phyloP scores from a whole-genome alignment of 2,329 filamentous ascomycete genomes.

The Aspergillus aculeatus region DNA sequence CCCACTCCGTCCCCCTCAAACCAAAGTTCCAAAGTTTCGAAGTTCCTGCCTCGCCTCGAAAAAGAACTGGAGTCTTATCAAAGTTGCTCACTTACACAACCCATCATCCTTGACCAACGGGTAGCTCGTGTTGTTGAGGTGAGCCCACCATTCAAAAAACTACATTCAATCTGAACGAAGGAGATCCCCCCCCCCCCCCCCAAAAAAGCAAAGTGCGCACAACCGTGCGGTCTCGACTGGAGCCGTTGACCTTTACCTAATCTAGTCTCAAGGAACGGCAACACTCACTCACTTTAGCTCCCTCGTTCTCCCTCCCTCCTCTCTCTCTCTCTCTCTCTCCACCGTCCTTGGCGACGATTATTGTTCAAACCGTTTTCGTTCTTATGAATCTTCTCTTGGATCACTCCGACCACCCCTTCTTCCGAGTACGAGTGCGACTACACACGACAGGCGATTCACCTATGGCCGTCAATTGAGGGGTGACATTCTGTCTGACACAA shows the following conservation, averaged over 20 bases:
- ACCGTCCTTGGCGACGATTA: slow-evolving; percentile 21
- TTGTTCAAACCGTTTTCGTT: slow-evolving; percentile 21
- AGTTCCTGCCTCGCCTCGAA: background rate
- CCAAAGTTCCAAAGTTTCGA: background rate
- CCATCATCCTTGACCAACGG: background rate
- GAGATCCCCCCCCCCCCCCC: background rate
- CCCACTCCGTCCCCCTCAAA: background rate
- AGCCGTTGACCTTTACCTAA: background rate
- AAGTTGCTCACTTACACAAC: background rate
- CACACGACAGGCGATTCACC: slow-evolving; percentile 5
- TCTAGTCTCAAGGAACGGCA: background rate
- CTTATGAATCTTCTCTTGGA: slow-evolving; percentile 22
- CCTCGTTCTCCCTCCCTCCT: background rate
- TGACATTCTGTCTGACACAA: slow-evolving; percentile 12
- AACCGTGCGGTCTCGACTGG: background rate
- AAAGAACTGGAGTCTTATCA: background rate
- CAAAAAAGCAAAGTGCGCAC: background rate
- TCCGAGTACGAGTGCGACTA: slow-evolving; percentile 10
- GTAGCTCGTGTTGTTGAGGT: background rate
- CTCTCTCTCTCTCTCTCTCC: slow-evolving; percentile 12
- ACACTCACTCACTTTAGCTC: background rate
- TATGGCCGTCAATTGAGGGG: slow-evolving; percentile 26
- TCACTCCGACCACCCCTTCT: slow-evolving; percentile 10
- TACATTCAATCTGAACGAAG: background rate
- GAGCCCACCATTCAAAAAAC: background rate